Base-by-base conservation (phyloP, 2,329 filamentous ascomycete species). In the Thermomyces lanuginosus region DNA sequence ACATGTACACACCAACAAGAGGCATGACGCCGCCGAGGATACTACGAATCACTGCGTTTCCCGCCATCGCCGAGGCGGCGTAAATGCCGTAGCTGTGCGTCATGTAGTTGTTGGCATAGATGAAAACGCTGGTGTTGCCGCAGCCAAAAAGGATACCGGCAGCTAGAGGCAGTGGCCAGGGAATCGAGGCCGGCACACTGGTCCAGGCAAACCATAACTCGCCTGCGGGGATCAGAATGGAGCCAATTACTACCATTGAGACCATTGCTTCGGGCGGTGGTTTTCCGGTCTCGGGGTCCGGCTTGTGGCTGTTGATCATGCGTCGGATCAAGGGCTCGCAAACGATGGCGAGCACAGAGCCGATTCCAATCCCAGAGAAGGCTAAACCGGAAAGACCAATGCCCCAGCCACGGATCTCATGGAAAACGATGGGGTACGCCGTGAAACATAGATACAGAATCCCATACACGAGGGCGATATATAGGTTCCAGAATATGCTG, bases 161-260 rank as follows among this genome's bases (percentile, higher is more conserved):
- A 0, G 79, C 58, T 25, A 91, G 75, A 1, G 80, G 76, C 11
- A 71, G 62, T n/a, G 82, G 72, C 76, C 79, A 91, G 46, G 81
- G 83, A 16, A 91, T 80, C 4, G 69, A 66, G 0, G 54, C 56
- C 0, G 83, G 83, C 0, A 82, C 69, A 34, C 75, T 83, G 0
- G 83, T 92, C 82, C 82, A 92, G 0, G 79, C 72, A 44, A 93
- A 93, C 49, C 75, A 76, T 13, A 93, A 66, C 50, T 92, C 76
- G 9, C 83, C 84, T 3, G 80, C 49, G 0, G 82, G 77, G 0
- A 78, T 72, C 1, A 81, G 57, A 1, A 91, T 47, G 0, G 80
- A 70, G 3, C 77, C 80, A 14, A 92, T 69, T 39, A 75, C 80
- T 43, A 92, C 77, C 30, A 89, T 66, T 21, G 72, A 69, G 3